Percentiles rank a stretch among this genome's conserved stretches.
These are phyloP conservation scores for Hortiboletus flavorubellus DNA, from an alignment of 768 basidiomycete species.

Conservation along the genomic window DNA sequence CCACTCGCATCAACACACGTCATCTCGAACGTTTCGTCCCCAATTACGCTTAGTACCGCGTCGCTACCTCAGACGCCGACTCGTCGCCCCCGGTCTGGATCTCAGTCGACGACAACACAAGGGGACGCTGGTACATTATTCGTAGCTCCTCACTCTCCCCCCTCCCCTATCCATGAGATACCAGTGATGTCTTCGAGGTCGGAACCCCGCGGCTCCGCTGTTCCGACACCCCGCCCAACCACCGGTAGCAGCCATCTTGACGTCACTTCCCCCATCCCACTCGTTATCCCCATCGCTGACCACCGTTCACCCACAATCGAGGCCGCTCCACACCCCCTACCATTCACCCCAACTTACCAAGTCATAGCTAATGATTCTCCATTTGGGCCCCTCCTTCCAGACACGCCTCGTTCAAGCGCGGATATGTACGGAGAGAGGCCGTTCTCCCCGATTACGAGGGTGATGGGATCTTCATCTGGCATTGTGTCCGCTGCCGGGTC, in stretches of 20 bases:
- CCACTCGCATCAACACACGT: constrained; percentile 50
- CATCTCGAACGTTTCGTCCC: constrained; percentile 38
- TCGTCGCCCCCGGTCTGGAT: constrained; percentile 16
- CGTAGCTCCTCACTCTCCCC: neutral
- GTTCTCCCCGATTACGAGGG: constrained; percentile 26
- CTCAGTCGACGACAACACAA: constrained; percentile 16
- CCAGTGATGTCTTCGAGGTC: constrained; percentile 2
- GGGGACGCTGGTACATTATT: neutral
- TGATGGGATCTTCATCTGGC: constrained; percentile 18
- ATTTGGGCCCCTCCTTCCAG: constrained; percentile 30
- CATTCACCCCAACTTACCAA: constrained; percentile 19
- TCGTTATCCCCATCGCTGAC: constrained; percentile 9
- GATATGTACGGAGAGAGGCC: constrained; percentile 27
- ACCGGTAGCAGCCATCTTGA: neutral
- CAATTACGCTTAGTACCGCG: constrained; percentile 11
- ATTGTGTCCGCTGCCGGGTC: neutral
- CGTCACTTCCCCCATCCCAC: constrained; percentile 2
- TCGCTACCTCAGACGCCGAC: constrained; percentile 17
- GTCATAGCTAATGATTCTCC: constrained; percentile 25
- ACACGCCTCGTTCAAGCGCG: constrained; percentile 28
- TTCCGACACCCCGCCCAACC: neutral
- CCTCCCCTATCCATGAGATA: neutral
- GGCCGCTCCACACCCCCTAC: neutral
- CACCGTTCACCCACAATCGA: neutral
- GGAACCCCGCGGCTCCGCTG: neutral